Conservation (phyloP, 441 rosid genomes). For the Populus hybrid region DNA sequence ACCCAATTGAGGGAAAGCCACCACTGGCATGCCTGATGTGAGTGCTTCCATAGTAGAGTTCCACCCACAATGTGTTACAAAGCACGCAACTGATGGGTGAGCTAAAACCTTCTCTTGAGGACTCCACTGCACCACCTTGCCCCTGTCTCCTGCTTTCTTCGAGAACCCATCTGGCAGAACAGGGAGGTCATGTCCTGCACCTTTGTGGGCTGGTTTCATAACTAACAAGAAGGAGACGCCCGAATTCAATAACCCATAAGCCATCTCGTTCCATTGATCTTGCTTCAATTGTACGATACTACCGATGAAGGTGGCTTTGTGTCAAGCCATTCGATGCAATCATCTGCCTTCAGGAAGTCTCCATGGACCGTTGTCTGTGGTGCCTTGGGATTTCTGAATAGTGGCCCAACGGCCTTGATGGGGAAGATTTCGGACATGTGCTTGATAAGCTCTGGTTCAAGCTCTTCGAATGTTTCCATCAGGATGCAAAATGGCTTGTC, state of each 20-base stretch:
- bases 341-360: constrained; percentile 49
- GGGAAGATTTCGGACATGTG: constrained; percentile 48
- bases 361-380: constrained; percentile 26
- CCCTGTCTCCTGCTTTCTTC: constrained; percentile 50
- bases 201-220: constrained; percentile 40
- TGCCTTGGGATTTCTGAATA: constrained; percentile 46
- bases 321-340: constrained; percentile 69
- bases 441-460: constrained; percentile 51
- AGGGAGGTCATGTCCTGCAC: constrained; percentile 10
- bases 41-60: constrained; percentile 77
- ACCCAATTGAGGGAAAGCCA: constrained; percentile 83
- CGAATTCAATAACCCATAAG: constrained; percentile 47
- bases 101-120: constrained; percentile 67
- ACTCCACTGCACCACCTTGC: constrained; percentile 65
- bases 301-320: constrained; percentile 46
- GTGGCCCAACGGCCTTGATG: constrained; percentile 60
- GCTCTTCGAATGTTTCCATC: constrained; percentile 67
- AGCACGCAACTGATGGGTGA: constrained; percentile 63
- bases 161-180: constrained; percentile 56
- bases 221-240: constrained; percentile 69
- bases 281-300: constrained; percentile 51
- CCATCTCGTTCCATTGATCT: constrained; percentile 69
- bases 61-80: constrained; percentile 87
- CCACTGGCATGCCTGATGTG: constrained; percentile 54
- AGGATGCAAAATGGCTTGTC: constrained; percentile 59